Evolutionary conservation across 495 filamentous ascomycete genomes (phyloP).

Genomic region (Penicillium cosmopolitanum): DNA sequence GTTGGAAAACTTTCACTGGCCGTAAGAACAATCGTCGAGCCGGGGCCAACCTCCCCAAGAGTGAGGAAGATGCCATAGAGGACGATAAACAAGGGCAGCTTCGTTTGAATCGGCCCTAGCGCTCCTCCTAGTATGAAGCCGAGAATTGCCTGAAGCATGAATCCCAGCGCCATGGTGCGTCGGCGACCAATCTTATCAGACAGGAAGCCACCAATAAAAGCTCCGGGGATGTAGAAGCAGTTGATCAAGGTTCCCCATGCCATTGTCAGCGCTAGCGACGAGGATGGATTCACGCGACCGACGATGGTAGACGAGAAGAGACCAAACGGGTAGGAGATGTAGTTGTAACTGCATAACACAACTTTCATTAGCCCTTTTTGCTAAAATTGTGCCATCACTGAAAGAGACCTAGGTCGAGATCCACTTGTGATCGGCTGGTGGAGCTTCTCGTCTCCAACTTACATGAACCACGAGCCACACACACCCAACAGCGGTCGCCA

Average conservation of each 20-base stretch:
- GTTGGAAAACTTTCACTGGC: conserved; percentile 68
- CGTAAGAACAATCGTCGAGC: conserved; percentile 76
- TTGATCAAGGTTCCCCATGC: conserved; percentile 82
- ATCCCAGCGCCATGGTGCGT: conserved; percentile 63
- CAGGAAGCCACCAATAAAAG: conserved; percentile 68
- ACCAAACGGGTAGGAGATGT: conserved; percentile 43
- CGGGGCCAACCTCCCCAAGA: conserved; percentile 77
- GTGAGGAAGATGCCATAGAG: conserved; percentile 71
- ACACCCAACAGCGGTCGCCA: conserved; percentile 41
- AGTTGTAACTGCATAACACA: conserved; percentile 36
- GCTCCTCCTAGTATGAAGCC: conserved; percentile 74
- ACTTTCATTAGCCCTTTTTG: neutral
- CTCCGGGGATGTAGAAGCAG: conserved; percentile 78
- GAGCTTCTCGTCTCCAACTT: conserved; percentile 4
- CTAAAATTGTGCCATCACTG: neutral
- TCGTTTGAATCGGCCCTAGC: conserved; percentile 57
- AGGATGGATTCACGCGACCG: conserved; percentile 45
- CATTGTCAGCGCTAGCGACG: conserved; percentile 56
- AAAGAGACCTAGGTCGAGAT: neutral
- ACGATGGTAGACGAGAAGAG: conserved; percentile 45
- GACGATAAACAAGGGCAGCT: conserved; percentile 69
- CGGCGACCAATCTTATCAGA: conserved; percentile 71
- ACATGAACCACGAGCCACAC: conserved; percentile 43
- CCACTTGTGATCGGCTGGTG: conserved; percentile 1
- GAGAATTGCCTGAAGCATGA: conserved; percentile 63